Evolutionary conservation across 257 asterid species (phyloP), one percentile per base, ranked within the genome.

Genomic region (Fraxinus americana): DNA sequence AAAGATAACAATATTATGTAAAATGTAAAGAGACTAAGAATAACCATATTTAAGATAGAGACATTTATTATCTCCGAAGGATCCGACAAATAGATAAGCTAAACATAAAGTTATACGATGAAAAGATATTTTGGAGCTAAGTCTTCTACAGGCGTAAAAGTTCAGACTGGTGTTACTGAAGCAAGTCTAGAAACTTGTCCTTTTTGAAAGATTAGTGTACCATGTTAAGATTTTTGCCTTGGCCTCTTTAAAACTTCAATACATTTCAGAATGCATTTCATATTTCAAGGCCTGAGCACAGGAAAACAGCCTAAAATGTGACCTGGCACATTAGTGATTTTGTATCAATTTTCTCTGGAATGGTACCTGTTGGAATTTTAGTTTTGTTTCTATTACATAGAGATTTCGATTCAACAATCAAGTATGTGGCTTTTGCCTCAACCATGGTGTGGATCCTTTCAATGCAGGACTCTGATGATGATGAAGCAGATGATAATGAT

Each of bases 381-480:
- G 35, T 63, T 27, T 63, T 63, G 35, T 63, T 10, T 9, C 2
- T 27, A 4, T 61, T 63, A 10, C 69, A 27, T 27, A 25, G 69
- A 23, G 68, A 25, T 8, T 61, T 25, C 30, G n/a, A 27, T 63
- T 63, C 69, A 10, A 63, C 69, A 25, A 59, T 23, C 30, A 9
- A 27, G 16, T 27, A 63, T 63, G 69, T 63, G 19, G 69, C 36
- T 63, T 57, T 63, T 63, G 35, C 71, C 35, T 76, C 54, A 52
- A 76, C 41, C 21, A 38, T 70, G 50, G 43, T 38, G 59, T 30
- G 32, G 11, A 72, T 70, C 74, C 72, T 61, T 32, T 70, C 69
- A 75, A 78, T 83, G 81, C 84, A 88, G 94, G 98, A 88, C 75
- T 85, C 90, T 25, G 91, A 85, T 74, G 93, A 45, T 59, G 82